Evolutionary conservation across 805 yeast species (phyloP), one percentile per base, ranked within the genome.

Genomic region (Osmozyma mogii): DNA sequence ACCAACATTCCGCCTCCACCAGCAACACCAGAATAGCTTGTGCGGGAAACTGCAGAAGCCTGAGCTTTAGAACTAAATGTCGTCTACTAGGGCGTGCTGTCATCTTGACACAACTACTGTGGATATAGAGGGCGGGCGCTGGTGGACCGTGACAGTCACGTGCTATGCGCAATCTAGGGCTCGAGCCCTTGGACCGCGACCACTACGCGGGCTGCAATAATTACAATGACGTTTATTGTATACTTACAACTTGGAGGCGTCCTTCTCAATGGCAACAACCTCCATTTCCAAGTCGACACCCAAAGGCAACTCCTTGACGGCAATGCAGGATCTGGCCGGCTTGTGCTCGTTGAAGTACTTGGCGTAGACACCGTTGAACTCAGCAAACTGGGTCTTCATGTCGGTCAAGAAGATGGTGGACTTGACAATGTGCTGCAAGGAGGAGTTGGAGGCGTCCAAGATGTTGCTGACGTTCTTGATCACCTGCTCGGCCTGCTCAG

Each of bases 251-350:
- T 57, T 60, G 33, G 53, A 30, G 20, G 46, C 48, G 15, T 50
- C 58, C 48, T 54, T 58, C 59, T 80, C 95, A 34, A 82, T 65
- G 36, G 97, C 98, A 61, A 92, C 66, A 39, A 82, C 88, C 67
- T 89, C 98, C 63, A 92, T 73, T 68, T 92, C 98, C 47, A 85
- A 68, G 38, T 75, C 83, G 38, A 77, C 84, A 37, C 85, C 85
- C 57, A 92, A 73, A 37, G 98, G 98, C 47, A 92, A 77, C 40
- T 75, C 77, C 60, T 78, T 79, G 40, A 88, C 97, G 25, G 96
- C 96, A 47, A 92, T 94, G 69, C 96, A 92, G 2, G 96, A 84
- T 73, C 98, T 84, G 22, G 97, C 97, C 25, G 98, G 97, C 57
- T 80, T 81, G 64, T 80, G 89, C 27, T 60, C 65, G 50, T 54